Base-by-base conservation (phyloP, 371 early-diverging fungal genomes). In the Mucor mucedo region DNA sequence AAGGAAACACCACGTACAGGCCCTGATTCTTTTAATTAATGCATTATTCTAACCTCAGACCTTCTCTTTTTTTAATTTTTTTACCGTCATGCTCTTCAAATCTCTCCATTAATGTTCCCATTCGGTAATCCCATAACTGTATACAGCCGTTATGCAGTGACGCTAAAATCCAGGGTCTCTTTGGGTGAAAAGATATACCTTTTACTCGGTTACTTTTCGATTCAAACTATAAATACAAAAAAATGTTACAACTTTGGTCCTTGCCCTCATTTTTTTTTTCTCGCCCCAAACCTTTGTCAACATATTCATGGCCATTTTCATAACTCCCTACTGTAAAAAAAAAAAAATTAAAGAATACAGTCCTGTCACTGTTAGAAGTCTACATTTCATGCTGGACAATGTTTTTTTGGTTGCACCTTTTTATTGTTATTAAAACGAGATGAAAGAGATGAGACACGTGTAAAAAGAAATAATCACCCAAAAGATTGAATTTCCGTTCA, bases 71-170 rank as follows among this genome's bases (percentile, higher is more conserved):
- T 9, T 5, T 38, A 21, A 8, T 2, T 14, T 10, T 11, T 52
- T 47, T 85, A 96, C 98, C 99, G 84, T 98, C 97, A 76, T 99
- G 99, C 71, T 98, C 99, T 62, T 96, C 95, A 76, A 99, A 98
- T 47, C 95, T 91, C 59, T 98, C 96, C 28, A 99, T 82, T 60
- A 96, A 84, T 4, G 97, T 94, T 16, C 97, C 96, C 92, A 98
- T 95, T 60, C 96, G 91, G 76, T 99, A 99, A 84, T 99, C 98
- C 98, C 98, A 99, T 42, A 97, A 87, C 78, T 98, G 98, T 57
- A 99, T 87, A 60, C 92, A 91, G 11, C 99, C 99, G 80, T 95
- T 99, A 76, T 99, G 99, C 55, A 98, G 84, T 11, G 97, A 94
- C 6, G 96, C 93, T 32, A 99, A 87, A 67, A 99, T 89, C 93